These are phyloP conservation scores for Verticillium isaacii DNA, from an alignment of 2,329 filamentous ascomycete species.

Conservation along the genomic window DNA sequence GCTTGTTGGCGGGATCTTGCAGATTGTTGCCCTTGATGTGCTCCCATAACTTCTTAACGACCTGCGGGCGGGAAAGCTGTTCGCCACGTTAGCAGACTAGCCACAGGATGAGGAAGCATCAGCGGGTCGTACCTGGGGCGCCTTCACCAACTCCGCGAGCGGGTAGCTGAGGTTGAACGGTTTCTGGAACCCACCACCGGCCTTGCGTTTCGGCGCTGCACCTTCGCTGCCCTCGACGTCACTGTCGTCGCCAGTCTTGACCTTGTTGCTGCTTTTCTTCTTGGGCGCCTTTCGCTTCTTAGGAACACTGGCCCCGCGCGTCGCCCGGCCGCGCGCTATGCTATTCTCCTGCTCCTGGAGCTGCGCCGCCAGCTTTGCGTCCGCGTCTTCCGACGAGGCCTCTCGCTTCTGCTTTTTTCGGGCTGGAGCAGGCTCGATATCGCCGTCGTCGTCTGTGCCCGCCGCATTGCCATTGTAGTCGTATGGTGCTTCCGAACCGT, in stretches of 20 bases:
- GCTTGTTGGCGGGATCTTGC: constrained; percentile 86
- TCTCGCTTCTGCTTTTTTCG: constrained; percentile 67
- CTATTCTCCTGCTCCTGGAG: constrained; percentile 91
- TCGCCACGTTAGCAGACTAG: constrained; percentile 14
- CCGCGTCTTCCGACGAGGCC: constrained; percentile 61
- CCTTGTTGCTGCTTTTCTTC: constrained; percentile 73
- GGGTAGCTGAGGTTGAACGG: constrained; percentile 69
- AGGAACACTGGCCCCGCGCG: constrained; percentile 61
- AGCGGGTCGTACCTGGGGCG: constrained; percentile 49
- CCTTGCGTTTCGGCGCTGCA: constrained; percentile 66
- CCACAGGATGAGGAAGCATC: too few relatives aligned
- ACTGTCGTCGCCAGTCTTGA: constrained; percentile 70
- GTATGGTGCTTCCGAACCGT: constrained; percentile 7
- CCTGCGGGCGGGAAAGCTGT: constrained; percentile 86
- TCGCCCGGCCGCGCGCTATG: constrained; percentile 61
- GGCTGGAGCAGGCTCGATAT: constrained; percentile 25
- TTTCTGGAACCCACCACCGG: constrained; percentile 91
- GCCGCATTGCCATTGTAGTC: constrained; percentile 12
- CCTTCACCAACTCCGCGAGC: constrained; percentile 65
- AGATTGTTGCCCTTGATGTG: constrained; percentile 87
- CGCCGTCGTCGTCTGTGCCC: not conserved
- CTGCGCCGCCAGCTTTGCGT: constrained; percentile 81
- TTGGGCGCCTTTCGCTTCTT: constrained; percentile 65
- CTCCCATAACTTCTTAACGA: constrained; percentile 93
- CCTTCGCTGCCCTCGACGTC: constrained; percentile 62